A percentile compares a stretch with the other conserved stretches of the same genome.
Evolutionary conservation across 768 basidiomycete species (phyloP).

Genomic region (Auricularia sp.): DNA sequence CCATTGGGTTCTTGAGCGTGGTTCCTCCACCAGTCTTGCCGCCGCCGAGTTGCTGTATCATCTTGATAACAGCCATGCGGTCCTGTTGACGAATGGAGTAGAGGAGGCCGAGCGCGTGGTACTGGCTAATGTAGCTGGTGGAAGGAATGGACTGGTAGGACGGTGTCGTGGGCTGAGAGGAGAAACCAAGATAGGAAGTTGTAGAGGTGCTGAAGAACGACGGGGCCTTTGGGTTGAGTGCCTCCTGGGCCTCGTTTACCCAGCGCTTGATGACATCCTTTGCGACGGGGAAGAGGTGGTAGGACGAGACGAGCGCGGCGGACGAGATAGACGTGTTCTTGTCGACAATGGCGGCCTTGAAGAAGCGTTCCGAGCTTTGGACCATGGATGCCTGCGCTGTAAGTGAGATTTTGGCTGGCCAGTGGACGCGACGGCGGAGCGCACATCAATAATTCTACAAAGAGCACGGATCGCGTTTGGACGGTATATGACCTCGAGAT

Average conservation of each 20-base stretch:
- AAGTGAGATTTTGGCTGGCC: not conserved
- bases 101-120: slow-evolving; percentile 88
- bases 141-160: slow-evolving; percentile 74
- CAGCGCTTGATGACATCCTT: slow-evolving; percentile 96
- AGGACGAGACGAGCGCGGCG: slow-evolving; percentile 92
- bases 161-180: slow-evolving; percentile 35
- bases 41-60: slow-evolving; percentile 95
- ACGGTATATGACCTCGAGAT: slow-evolving; percentile 95
- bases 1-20: slow-evolving; percentile 89
- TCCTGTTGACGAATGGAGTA: slow-evolving; percentile 96
- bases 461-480: slow-evolving; percentile 96
- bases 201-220: slow-evolving; percentile 49
- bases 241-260: slow-evolving; percentile 99
- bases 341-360: slow-evolving; percentile 98
- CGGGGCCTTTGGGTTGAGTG: slow-evolving; percentile 73
- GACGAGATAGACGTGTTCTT: slow-evolving; percentile 91
- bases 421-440: slow-evolving; percentile 23
- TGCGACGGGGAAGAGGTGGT: slow-evolving; percentile 88
- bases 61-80: slow-evolving; percentile 97
- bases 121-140: slow-evolving; percentile 90
- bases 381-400: slow-evolving; percentile 78
- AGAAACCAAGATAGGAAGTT: slow-evolving; percentile 65
- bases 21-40: slow-evolving; percentile 78
- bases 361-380: slow-evolving; percentile 96
- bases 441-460: slow-evolving; percentile 92